Evolutionary conservation across 1,284 basidiomycete genomes (phyloP), one percentile per base, ranked within the genome.

Genomic region (Microbotryum intermedium): DNA sequence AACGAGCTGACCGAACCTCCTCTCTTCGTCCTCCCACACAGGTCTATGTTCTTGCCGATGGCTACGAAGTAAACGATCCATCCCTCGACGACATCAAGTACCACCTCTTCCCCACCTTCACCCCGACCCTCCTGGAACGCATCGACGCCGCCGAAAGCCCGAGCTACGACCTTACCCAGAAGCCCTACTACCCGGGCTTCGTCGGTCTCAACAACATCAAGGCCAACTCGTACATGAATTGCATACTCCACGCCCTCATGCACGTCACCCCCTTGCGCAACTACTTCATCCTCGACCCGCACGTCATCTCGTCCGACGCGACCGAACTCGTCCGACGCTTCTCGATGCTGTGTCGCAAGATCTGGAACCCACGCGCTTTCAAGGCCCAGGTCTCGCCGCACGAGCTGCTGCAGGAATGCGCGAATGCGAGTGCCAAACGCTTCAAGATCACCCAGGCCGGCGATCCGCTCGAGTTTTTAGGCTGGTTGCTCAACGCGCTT

Each of bases 11-110:
- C 44, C 44, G 7, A 50, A 29, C 30, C 28, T 20, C 21, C 23
- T 18, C 23, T 53, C 25, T 26, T 16, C 28, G n/a, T n/a, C n/a
- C n/a, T n/a, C n/a, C n/a, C n/a, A n/a, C 16, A 28, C 68, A 94
- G 90, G 91, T 97, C 59, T 98, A 94, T 74, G 87, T 98, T 44
- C 81, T 99, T n/a, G 95, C 95, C 46, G 95, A 99, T 76, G 90
- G 91, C 45, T 98, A 98, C 75, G 85, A 80, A 26, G 95, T 99
- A 59, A 87, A 88, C 18, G 93, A 97, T 76, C 90, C 93, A 23
- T 95, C 92, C 7, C 78, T 99, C 59, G 87, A 90, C 73, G 94
- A 98, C 74, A 95, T 99, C 62, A 81, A 91, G 39, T 87, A 86
- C 72, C 90, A 97, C 34, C 82, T 99, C 28, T 81, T 85, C 34